These are phyloP conservation scores for Dryas integrifolia DNA, from an alignment of 331 rosid species.

Conservation along the genomic window DNA sequence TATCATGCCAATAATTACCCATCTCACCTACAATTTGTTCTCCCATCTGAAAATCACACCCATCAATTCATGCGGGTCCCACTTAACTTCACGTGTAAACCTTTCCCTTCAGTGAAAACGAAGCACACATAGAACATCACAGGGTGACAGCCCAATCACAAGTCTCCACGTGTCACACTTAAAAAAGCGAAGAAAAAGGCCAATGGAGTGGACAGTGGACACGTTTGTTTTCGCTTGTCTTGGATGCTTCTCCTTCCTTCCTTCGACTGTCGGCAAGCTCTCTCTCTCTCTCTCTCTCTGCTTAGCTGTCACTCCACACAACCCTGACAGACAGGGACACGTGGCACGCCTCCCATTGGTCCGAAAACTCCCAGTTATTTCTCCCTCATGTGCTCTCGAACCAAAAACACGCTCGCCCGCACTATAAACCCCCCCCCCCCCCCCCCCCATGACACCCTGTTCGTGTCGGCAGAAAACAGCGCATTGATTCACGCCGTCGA, in stretches of 20 bases:
- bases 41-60: neutral
- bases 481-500: neutral
- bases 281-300: conserved; percentile 8
- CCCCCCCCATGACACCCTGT: conserved; percentile 21
- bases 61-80: conserved; percentile 5
- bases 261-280: conserved; percentile 59
- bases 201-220: neutral
- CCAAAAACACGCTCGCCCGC: neutral
- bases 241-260: conserved; percentile 15
- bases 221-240: neutral
- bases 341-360: conserved; percentile 34
- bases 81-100: conserved; percentile 24
- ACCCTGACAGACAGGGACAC: conserved; percentile 26
- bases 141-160: conserved; percentile 9
- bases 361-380: conserved; percentile 3
- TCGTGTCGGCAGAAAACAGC: conserved; percentile 49
- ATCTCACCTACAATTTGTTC: neutral
- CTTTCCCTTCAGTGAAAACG: conserved; percentile 30
- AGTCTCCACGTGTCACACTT: conserved; percentile 22
- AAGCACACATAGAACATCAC: neutral
- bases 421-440: conserved; percentile 22
- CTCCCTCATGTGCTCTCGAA: conserved; percentile 12
- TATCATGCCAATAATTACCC: conserved; percentile 6
- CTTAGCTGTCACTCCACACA: conserved; percentile 60
- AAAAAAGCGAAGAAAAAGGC: neutral